Evolutionary conservation across 2,329 filamentous ascomycete genomes (phyloP).

Genomic region (Calonectria pteridis): DNA sequence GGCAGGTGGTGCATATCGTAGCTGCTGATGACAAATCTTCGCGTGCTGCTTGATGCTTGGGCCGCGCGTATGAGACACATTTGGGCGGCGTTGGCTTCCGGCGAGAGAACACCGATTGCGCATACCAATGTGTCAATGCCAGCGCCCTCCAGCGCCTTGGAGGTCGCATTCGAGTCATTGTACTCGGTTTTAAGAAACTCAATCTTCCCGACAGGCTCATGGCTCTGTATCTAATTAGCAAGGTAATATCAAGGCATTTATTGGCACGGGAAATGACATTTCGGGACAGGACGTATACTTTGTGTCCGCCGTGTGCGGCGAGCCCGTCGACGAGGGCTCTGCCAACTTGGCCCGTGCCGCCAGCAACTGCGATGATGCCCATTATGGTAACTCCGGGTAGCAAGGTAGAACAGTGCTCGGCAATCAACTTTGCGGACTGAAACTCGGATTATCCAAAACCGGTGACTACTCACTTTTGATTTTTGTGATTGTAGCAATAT

Average conservation of each 20-base stretch:
- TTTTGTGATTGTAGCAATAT: neutral
- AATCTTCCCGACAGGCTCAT: conserved; percentile 5
- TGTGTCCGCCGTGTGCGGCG: conserved; percentile 28
- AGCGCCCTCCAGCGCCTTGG: conserved; percentile 7
- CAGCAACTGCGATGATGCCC: conserved; percentile 35
- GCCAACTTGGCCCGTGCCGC: conserved; percentile 35
- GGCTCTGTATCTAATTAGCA: neutral
- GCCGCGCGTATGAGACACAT: conserved; percentile 34
- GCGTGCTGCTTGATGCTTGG: conserved; percentile 2
- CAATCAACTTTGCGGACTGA: neutral
- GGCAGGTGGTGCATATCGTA: conserved; percentile 38
- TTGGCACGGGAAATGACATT: conserved; percentile 3
- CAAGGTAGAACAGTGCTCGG: neutral
- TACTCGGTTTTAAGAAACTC: conserved; percentile 33
- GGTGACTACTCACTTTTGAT: too few relatives aligned
- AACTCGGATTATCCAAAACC: neutral
- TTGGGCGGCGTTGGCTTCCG: conserved; percentile 33
- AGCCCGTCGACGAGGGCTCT: conserved; percentile 35
- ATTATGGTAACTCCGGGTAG: conserved; percentile 1
- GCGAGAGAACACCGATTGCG: conserved; percentile 34
- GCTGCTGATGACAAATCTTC: conserved; percentile 38
- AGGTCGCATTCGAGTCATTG: neutral
- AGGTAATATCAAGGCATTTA: neutral
- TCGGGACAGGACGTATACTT: conserved; percentile 31
- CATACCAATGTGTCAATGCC: conserved; percentile 33